Evolutionary conservation across 2,329 filamentous ascomycete species (phyloP).

Genomic region (Coleophoma crateriformis): DNA sequence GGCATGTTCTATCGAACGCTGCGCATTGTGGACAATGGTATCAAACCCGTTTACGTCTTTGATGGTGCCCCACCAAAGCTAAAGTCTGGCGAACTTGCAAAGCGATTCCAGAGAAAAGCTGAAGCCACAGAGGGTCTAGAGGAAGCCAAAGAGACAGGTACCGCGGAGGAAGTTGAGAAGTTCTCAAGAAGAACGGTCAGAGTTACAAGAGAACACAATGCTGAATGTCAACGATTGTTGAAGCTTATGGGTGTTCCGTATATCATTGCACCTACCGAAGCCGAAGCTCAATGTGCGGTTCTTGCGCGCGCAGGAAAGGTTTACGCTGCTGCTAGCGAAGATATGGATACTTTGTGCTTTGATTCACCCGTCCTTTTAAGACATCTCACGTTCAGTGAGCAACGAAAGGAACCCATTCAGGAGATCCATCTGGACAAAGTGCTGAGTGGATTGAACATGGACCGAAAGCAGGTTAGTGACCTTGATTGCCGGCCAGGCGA

Average conservation of each 20-base stretch:
- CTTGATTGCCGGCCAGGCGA: background rate
- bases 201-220: slow-evolving; percentile 95
- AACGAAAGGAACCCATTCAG: slow-evolving; percentile 94
- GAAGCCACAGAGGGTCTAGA: slow-evolving; percentile 87
- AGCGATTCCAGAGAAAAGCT: slow-evolving; percentile 90
- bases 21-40: slow-evolving; percentile 96
- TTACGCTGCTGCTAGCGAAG: slow-evolving; percentile 92
- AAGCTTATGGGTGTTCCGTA: slow-evolving; percentile 96
- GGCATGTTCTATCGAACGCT: slow-evolving; percentile 99
- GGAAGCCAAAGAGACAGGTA: slow-evolving; percentile 95
- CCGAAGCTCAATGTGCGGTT: slow-evolving; percentile 92
- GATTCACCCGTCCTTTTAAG: slow-evolving; percentile 84
- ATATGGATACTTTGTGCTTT: slow-evolving; percentile 98
- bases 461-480: slow-evolving; percentile 65
- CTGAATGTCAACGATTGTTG: slow-evolving; percentile 83
- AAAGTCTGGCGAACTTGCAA: slow-evolving; percentile 94
- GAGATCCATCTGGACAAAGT: slow-evolving; percentile 88
- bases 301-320: slow-evolving; percentile 90
- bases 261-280: slow-evolving; percentile 92
- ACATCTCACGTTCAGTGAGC: slow-evolving; percentile 94
- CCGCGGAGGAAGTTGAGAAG: slow-evolving; percentile 95
- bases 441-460: slow-evolving; percentile 82
- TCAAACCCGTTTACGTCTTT: slow-evolving; percentile 97
- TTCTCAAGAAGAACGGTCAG: slow-evolving; percentile 90
- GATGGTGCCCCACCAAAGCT: slow-evolving; percentile 95